These are phyloP conservation scores for Phaffia rhodozyma DNA, from an alignment of 1,284 basidiomycete genomes.

Conservation along the genomic window DNA sequence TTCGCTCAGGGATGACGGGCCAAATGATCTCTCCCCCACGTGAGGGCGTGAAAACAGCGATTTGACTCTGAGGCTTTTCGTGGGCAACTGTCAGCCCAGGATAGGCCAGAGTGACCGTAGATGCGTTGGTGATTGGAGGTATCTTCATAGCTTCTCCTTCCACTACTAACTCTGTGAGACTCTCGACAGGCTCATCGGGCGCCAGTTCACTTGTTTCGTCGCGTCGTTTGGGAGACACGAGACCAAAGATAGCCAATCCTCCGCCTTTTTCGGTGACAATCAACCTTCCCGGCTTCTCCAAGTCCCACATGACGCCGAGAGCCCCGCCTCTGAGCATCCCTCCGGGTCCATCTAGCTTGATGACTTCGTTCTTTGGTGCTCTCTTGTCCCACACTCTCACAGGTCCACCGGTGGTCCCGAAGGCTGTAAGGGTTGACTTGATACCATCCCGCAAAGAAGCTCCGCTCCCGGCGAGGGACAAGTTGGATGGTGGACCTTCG, in stretches of 20 bases:
- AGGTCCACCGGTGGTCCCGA: not conserved
- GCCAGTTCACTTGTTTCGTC: not conserved
- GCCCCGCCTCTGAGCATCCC: conserved; percentile 3
- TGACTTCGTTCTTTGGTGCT: conserved; percentile 1
- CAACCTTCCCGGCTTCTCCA: conserved; percentile 7
- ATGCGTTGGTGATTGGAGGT: not conserved
- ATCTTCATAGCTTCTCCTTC: conserved; percentile 2
- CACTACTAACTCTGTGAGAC: not conserved
- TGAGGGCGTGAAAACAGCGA: conserved; percentile 7
- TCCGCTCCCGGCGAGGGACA: not conserved
- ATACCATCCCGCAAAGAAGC: not conserved
- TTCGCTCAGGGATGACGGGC: conserved; percentile 4
- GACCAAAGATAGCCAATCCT: conserved; percentile 6
- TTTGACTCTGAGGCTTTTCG: not conserved
- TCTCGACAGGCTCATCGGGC: not conserved
- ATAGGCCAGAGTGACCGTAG: not conserved
- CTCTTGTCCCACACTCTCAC: conserved; percentile 13
- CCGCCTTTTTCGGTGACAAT: conserved; percentile 9
- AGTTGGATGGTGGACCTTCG: not conserved
- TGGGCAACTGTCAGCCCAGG: not conserved
- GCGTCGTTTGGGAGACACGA: not conserved
- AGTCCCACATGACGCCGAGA: conserved; percentile 10
- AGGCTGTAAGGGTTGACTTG: not conserved
- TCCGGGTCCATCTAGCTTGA: not conserved
- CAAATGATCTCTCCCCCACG: conserved; percentile 4